phyloP scores from a whole-genome alignment of 2,329 filamentous ascomycete species.

The Pseudogymnoascus pannorum region DNA sequence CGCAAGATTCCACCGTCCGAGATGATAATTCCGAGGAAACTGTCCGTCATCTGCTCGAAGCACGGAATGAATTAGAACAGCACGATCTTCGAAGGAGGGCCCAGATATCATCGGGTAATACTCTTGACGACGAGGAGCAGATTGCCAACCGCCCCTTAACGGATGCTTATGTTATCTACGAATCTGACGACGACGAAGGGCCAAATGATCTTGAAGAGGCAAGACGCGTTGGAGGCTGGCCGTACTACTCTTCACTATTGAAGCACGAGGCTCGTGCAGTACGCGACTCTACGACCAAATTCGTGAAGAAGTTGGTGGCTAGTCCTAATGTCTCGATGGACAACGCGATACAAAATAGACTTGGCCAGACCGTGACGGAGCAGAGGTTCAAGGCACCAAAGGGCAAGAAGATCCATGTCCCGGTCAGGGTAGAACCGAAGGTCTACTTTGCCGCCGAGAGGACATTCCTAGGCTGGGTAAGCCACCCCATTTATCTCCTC shows the following conservation, averaged over 20 bases:
- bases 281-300: neutral
- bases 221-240: conserved; percentile 65
- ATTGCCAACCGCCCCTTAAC: conserved; percentile 54
- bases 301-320: conserved; percentile 21
- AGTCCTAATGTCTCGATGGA: conserved; percentile 35
- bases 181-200: conserved; percentile 79
- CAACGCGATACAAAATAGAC: conserved; percentile 45
- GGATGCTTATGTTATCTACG: conserved; percentile 80
- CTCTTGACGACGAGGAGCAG: conserved; percentile 75
- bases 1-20: conserved; percentile 12
- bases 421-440: conserved; percentile 92
- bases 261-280: conserved; percentile 28
- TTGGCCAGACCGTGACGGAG: conserved; percentile 49
- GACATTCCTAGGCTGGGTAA: conserved; percentile 89
- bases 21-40: conserved; percentile 19
- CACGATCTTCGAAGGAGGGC: conserved; percentile 16
- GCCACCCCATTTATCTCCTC: conserved; percentile 25
- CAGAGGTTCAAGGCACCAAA: conserved; percentile 65
- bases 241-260: conserved; percentile 60
- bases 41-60: conserved; percentile 16
- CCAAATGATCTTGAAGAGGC: conserved; percentile 73
- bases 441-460: conserved; percentile 95
- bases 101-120: conserved; percentile 30
- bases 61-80: conserved; percentile 20
- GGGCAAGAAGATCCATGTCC: conserved; percentile 91